phyloP scores from a whole-genome alignment of 441 rosid species.

The Erodium texanum region DNA sequence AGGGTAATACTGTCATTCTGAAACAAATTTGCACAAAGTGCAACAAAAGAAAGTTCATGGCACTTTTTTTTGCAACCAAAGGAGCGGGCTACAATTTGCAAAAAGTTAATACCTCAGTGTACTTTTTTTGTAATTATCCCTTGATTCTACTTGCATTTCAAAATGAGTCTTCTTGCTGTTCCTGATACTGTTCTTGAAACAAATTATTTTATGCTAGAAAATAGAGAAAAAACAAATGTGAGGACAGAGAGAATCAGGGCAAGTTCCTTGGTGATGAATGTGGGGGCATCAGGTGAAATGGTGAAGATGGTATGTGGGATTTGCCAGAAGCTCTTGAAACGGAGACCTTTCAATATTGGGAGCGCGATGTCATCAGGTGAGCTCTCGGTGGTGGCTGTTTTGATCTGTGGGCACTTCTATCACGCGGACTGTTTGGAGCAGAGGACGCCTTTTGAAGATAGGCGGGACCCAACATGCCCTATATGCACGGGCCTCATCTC shows the following conservation, averaged over 20 bases:
- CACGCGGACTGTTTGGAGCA: slow-evolving; percentile 59
- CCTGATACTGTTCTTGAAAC: too few species aligned
- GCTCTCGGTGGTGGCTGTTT: slow-evolving; percentile 43
- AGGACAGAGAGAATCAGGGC: slow-evolving; percentile 39
- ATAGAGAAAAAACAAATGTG: slow-evolving; percentile 27
- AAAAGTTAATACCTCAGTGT: too few species aligned
- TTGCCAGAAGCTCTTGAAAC: slow-evolving; percentile 41
- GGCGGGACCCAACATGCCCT: slow-evolving; percentile 44
- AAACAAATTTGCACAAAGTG: too few species aligned
- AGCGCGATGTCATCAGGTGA: slow-evolving; percentile 29
- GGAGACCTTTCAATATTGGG: slow-evolving; percentile 35
- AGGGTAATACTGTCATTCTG: too few species aligned
- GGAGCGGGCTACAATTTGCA: too few species aligned
- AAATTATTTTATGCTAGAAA: slow-evolving; percentile 22
- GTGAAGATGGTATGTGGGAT: slow-evolving; percentile 42
- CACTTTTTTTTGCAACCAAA: too few species aligned
- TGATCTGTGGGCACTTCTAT: slow-evolving; percentile 56
- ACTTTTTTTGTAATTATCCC: too few species aligned
- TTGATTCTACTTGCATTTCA: too few species aligned
- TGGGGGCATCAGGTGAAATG: slow-evolving; percentile 22
- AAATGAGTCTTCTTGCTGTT: background rate
- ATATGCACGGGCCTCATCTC: slow-evolving; percentile 28
- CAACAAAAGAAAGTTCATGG: too few species aligned
- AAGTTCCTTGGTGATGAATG: slow-evolving; percentile 26
- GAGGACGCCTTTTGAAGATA: slow-evolving; percentile 34